Evolutionary conservation across 2,329 filamentous ascomycete species (phyloP).

Genomic region (Fusarium penzigii): DNA sequence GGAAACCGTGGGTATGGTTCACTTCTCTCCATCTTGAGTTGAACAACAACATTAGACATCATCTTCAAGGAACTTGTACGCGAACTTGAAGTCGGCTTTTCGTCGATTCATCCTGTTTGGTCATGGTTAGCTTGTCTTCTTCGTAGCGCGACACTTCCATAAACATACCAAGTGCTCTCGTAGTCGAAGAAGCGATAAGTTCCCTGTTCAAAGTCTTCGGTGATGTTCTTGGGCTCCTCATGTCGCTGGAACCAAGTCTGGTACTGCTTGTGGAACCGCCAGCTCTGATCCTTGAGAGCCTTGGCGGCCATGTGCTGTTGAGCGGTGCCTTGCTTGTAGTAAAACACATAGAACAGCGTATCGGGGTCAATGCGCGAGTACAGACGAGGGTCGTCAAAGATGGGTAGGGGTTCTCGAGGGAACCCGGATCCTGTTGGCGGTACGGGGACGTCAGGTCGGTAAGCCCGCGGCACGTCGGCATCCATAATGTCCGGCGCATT

Average conservation of each 20-base stretch:
- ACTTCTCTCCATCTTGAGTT: neutral
- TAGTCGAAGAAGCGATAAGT: constrained; percentile 99
- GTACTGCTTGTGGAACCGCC: constrained; percentile 99
- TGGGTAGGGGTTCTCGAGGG: constrained; percentile 85
- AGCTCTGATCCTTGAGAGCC: constrained; percentile 96
- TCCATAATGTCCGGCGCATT: constrained; percentile 76
- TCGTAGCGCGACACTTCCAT: neutral
- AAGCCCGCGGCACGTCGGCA: constrained; percentile 78
- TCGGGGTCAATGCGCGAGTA: constrained; percentile 92
- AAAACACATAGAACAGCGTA: constrained; percentile 97
- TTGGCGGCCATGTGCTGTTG: constrained; percentile 96
- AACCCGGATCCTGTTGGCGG: constrained; percentile 77
- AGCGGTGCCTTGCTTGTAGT: constrained; percentile 95
- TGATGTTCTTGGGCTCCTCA: constrained; percentile 97
- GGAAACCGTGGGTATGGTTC: neutral
- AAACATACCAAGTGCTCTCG: constrained; percentile 90
- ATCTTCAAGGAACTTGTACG: constrained; percentile 96
- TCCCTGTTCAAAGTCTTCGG: constrained; percentile 97
- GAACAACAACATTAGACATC: constrained; percentile 59
- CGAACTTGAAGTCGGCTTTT: constrained; percentile 98
- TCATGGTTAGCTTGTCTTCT: constrained; percentile 15
- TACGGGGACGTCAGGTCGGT: constrained; percentile 80
- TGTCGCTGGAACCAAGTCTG: constrained; percentile 99
- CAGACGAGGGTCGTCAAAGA: constrained; percentile 87
- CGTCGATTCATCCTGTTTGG: constrained; percentile 88